Conservation (phyloP, 2,329 filamentous ascomycete species). For the Ophiostoma triangulosporum region DNA sequence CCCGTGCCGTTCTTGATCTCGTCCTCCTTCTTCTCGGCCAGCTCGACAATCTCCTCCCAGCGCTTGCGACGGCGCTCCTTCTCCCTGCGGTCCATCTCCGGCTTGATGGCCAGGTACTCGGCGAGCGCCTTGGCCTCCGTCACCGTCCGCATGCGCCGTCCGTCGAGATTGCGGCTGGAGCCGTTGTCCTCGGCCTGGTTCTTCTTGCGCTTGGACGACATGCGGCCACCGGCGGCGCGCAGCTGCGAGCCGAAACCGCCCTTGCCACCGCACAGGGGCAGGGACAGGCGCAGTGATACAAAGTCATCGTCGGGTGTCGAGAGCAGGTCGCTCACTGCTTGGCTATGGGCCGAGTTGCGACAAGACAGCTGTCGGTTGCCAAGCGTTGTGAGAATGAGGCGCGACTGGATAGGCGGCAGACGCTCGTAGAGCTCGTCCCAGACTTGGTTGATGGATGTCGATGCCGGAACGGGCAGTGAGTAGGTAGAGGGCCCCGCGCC, state of each 20-base stretch:
- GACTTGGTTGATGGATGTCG: conserved; percentile 54
- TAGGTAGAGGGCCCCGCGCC: conserved; percentile 75
- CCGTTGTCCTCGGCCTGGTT: conserved; percentile 72
- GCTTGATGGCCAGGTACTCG: conserved; percentile 88
- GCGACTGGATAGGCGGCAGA: conserved; percentile 42
- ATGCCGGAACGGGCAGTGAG: conserved; percentile 55
- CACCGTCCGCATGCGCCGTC: conserved; percentile 76
- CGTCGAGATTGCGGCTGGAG: conserved; percentile 87
- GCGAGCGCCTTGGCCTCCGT: conserved; percentile 91
- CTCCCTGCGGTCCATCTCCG: conserved; percentile 91
- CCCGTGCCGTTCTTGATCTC: conserved; percentile 68
- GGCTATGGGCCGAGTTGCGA: conserved; percentile 29
- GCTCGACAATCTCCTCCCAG: conserved; percentile 80
- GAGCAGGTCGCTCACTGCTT: conserved; percentile 49
- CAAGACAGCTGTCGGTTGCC: conserved; percentile 54
- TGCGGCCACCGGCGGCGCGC: conserved; percentile 89
- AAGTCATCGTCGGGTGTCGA: conserved; percentile 47
- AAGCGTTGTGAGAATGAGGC: conserved; percentile 69
- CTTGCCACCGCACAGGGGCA: conserved; percentile 80
- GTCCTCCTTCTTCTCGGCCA: conserved; percentile 69
- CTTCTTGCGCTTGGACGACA: conserved; percentile 87
- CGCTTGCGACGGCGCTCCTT: conserved; percentile 72
- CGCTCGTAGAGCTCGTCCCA: conserved; percentile 47
- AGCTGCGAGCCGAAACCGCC: conserved; percentile 96
- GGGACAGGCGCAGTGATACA: conserved; percentile 67